Evolutionary conservation across 169 alveolate genomes (phyloP).

Genomic region (Sarcocystis neurona): DNA sequence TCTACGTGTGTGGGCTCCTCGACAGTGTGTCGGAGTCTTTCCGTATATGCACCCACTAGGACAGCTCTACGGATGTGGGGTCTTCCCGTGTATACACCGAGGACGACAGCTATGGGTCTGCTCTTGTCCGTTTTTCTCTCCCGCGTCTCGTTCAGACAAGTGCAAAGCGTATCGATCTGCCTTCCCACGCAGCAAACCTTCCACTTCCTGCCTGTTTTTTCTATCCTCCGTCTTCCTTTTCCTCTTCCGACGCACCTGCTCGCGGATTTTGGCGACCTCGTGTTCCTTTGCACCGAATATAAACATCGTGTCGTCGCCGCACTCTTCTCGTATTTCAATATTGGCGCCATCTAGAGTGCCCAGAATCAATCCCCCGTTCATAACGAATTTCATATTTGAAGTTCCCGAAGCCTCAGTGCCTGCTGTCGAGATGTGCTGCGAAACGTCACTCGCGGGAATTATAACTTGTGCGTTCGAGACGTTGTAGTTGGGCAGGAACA

Average conservation of each 20-base stretch:
- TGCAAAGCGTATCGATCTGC: too few relatives aligned
- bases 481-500: slow-evolving; percentile 92
- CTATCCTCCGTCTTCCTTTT: too few relatives aligned
- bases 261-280: slow-evolving; percentile 82
- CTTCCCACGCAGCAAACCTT: too few relatives aligned
- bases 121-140: too few relatives aligned
- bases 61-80: too few relatives aligned
- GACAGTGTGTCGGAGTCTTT: too few relatives aligned
- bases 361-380: slow-evolving; percentile 92
- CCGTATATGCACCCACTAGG: too few relatives aligned
- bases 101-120: too few relatives aligned
- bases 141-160: too few relatives aligned
- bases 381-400: slow-evolving; percentile 93
- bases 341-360: slow-evolving; percentile 97
- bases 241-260: slow-evolving; percentile 61
- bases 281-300: slow-evolving; percentile 90
- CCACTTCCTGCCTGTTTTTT: too few relatives aligned
- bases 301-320: slow-evolving; percentile 90
- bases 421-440: slow-evolving; percentile 93
- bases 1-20: too few relatives aligned
- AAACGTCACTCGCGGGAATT: slow-evolving; percentile 93
- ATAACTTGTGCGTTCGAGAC: slow-evolving; percentile 88
- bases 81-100: too few relatives aligned
- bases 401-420: slow-evolving; percentile 97
- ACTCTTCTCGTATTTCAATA: slow-evolving; percentile 93